These are phyloP conservation scores for Brettanomyces bruxellensis DNA, from an alignment of 805 yeast species.

Conservation along the genomic window DNA sequence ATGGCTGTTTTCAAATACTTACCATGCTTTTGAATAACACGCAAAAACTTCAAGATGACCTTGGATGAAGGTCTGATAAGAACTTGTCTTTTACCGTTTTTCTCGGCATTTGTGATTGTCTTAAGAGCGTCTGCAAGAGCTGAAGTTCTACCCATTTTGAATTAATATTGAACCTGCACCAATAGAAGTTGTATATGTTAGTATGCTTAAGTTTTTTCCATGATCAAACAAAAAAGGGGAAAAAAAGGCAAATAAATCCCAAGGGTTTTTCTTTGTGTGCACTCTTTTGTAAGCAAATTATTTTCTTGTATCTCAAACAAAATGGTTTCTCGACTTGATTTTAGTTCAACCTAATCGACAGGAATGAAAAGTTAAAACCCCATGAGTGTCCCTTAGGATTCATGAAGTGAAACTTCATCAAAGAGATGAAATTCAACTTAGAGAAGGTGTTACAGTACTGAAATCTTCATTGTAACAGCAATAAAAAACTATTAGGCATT, in stretches of 20 bases:
- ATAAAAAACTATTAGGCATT: background rate
- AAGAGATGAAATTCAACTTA: background rate
- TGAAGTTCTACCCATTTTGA: conserved; percentile 92
- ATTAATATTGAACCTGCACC: background rate
- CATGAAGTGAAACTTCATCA: conserved; percentile 25
- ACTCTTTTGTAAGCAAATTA: too few relatives aligned
- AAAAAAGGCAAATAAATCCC: background rate
- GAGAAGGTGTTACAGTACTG: conserved; percentile 1
- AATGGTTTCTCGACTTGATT: too few relatives aligned
- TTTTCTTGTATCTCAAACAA: too few relatives aligned
- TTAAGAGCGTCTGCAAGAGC: conserved; percentile 98
- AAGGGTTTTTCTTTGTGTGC: too few relatives aligned
- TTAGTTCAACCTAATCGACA: background rate
- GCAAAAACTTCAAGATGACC: conserved; percentile 94
- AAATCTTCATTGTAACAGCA: background rate
- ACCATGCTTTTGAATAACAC: conserved; percentile 98
- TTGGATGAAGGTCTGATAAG: conserved; percentile 97
- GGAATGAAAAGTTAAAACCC: conserved; percentile 26
- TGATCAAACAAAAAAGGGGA: conserved; percentile 7
- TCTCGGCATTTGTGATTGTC: conserved; percentile 98
- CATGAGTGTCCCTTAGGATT: conserved; percentile 43
- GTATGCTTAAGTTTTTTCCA: conserved; percentile 8
- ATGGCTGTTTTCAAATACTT: conserved; percentile 23
- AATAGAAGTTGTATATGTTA: background rate
- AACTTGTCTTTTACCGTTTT: conserved; percentile 98